Conservation (phyloP, 2,329 filamentous ascomycete genomes). For the Didymella lethalis region DNA sequence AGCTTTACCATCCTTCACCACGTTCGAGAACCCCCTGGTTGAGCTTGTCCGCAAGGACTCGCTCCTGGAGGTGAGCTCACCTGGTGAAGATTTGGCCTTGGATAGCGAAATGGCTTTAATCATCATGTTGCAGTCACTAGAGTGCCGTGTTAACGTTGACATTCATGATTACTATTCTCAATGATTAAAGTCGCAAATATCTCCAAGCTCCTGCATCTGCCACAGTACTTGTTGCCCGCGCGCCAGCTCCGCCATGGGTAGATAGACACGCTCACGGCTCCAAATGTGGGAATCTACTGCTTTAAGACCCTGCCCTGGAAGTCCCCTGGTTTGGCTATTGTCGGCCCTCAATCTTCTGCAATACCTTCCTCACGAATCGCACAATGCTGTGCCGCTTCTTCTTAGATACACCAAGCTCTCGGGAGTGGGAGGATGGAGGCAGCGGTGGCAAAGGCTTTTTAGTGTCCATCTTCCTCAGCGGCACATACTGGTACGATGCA, state of each 20-base stretch:
- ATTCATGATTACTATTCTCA: background rate
- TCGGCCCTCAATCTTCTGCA: slow-evolving; percentile 20
- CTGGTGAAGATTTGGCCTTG: slow-evolving; percentile 1
- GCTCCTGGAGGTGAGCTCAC: slow-evolving; percentile 17
- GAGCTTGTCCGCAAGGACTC: slow-evolving; percentile 17
- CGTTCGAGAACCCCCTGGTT: slow-evolving; percentile 13
- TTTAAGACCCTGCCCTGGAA: background rate
- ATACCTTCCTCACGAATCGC: slow-evolving; percentile 22
- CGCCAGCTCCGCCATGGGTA: background rate
- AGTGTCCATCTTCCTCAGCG: background rate
- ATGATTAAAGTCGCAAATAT: background rate
- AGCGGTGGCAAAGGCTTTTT: slow-evolving; percentile 2
- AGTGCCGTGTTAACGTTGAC: background rate
- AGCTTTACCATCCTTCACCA: background rate
- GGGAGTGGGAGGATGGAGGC: background rate
- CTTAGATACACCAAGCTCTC: background rate
- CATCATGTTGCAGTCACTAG: background rate
- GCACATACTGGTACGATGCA: background rate
- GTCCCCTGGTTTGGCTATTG: background rate
- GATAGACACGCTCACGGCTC: background rate
- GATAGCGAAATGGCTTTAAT: background rate
- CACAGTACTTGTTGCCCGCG: background rate
- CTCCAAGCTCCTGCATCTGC: background rate
- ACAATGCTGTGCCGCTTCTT: slow-evolving; percentile 14
- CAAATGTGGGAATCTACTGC: background rate